Base-by-base conservation (phyloP, 2,329 filamentous ascomycete species). In the Botrytis tulipae region DNA sequence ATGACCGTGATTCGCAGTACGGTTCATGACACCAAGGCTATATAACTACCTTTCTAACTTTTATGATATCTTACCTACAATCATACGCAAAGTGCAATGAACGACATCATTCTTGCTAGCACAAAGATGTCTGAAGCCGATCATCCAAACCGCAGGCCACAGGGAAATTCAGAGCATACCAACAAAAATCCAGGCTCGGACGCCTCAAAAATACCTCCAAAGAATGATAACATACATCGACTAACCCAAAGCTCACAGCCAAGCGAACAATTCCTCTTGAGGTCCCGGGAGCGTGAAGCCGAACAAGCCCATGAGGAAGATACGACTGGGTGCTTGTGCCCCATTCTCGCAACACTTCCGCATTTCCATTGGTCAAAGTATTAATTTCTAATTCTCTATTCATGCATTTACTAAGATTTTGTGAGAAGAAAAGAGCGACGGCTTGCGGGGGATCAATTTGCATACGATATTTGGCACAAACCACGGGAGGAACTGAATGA, bases 401-500 rank as follows among this genome's bases (percentile, higher is more conserved):
- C 18, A n/a, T 51, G 40, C 37, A 22, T 63, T 29, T 71, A 32
- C 69, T 71, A 65, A 71, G n/a, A 46, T 37, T 12, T 32, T 35
- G 22, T 12, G 14, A 71, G 69, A n/a, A 51, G 20, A 10, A 71
- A 71, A 44, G 32, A 35, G 10, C 69, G 44, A 44, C 12, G 10
- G n/a, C 44, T 71, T 8, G 59, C 44, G 4, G 69, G 69, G 12
- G 69, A 71, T 71, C 69, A 71, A 40, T 65, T 71, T 65, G 59
- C 42, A 40, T 65, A 71, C 59, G 59, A 54, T 32, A 25, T 71
- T 29, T 54, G 59, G 59, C 44, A 71, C 18, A 71, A 65, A 29
- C 69, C 59, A 65, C 32, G 69, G 29, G 69, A 71, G 44, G 69
- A 65, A 40, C n/a, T 71, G 12, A 59, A 71, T 22, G 69, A 71